Conservation (phyloP, 108 stramenopile species). For the Asterionellopsis glacialis region DNA sequence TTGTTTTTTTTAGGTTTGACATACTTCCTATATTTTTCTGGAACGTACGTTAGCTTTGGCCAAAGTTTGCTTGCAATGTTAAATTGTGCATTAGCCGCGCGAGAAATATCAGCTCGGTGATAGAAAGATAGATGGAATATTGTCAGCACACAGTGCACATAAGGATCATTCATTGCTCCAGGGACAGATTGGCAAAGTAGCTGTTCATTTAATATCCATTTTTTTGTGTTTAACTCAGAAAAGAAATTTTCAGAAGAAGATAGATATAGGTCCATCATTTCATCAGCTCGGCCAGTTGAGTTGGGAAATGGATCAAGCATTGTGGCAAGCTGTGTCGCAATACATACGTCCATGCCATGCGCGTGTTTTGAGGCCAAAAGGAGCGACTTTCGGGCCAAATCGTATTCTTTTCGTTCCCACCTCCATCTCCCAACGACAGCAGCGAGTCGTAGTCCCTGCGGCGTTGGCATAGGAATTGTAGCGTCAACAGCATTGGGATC, state of each 20-base stretch:
- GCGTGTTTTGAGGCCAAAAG: background rate
- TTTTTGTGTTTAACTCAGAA: background rate
- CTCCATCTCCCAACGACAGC: background rate
- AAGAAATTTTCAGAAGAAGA: background rate
- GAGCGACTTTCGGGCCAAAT: background rate
- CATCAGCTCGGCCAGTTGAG: constrained; percentile 5
- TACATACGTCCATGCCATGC: background rate
- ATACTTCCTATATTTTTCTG: background rate
- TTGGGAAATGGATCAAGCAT: constrained; percentile 2
- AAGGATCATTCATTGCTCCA: constrained; percentile 8
- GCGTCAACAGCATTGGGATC: background rate
- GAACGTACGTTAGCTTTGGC: constrained; percentile 18
- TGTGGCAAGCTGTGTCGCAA: constrained; percentile 2
- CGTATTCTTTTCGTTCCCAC: constrained; percentile 4
- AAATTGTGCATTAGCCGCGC: constrained; percentile 14
- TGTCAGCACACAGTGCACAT: constrained; percentile 6
- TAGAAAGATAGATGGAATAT: constrained; percentile 26
- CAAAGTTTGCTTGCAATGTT: constrained; percentile 14
- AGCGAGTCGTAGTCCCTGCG: background rate
- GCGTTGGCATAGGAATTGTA: background rate
- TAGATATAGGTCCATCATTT: background rate
- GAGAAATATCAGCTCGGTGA: constrained; percentile 25
- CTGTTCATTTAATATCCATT: background rate
- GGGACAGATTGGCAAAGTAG: background rate
- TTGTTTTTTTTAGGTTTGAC: background rate